Conservation (phyloP, 352 stramenopile genomes). For the Pythium plurisporium region DNA sequence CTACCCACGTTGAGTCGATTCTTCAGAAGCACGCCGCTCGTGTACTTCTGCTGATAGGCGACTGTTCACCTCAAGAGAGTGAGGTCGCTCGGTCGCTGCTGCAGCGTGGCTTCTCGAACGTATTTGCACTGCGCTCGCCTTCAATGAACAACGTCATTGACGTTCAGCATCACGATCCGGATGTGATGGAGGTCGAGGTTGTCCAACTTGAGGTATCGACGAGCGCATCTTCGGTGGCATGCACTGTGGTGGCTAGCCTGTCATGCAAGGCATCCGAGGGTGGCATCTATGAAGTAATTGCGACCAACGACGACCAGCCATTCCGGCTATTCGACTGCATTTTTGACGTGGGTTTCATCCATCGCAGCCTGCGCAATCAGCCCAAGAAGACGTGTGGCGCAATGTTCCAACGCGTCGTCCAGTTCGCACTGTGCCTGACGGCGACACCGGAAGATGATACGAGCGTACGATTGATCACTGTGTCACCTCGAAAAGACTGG, state of each 20-base stretch:
- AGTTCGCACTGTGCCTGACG: slow-evolving; percentile 1
- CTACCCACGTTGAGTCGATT: neutral
- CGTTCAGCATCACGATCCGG: no score
- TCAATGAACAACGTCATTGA: no score
- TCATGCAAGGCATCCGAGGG: no score
- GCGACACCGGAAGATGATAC: neutral
- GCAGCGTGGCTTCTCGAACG: neutral
- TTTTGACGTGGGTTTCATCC: slow-evolving; percentile 45
- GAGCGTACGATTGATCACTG: slow-evolving; percentile 25
- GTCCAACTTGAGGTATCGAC: neutral
- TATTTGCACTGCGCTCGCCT: neutral
- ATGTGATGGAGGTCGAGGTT: no score
- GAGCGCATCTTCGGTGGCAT: no score
- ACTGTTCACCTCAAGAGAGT: neutral
- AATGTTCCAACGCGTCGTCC: slow-evolving; percentile 40
- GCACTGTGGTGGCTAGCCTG: no score
- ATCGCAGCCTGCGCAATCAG: slow-evolving; percentile 40
- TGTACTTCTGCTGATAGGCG: neutral
- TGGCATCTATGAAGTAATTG: neutral
- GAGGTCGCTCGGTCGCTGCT: neutral
- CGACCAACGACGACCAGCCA: neutral
- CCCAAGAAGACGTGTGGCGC: slow-evolving; percentile 29
- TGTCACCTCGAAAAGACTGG: slow-evolving; percentile 63
- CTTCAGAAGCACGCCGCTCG: neutral
- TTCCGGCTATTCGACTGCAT: slow-evolving; percentile 29